Base-by-base conservation (phyloP, 805 yeast species). In the Barnettozyma californica region DNA sequence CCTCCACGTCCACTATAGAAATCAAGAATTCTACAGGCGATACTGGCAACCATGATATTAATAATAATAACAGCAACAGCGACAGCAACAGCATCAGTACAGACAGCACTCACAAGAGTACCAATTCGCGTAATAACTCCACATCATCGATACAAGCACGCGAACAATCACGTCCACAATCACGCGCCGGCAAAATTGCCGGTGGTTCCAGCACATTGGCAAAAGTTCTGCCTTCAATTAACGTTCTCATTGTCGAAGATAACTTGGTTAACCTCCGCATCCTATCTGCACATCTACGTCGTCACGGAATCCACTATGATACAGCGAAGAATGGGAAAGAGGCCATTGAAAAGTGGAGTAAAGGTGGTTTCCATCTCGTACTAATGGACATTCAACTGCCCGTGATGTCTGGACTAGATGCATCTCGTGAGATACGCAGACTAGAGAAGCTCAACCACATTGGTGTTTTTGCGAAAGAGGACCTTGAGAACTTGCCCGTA, bases 361-460 rank as follows among this genome's bases (percentile, higher is more conserved):
- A 78, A 51, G 99, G 99, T 11, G 97, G 97, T 0, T 89, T 87
- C 61, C 98, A 94, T 64, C 71, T 94, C 53, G 95, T 95, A 36
- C 76, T 94, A 40, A 94, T 94, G 99, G 99, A 94, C 71, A 87
- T 94, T 59, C 98, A 94, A 68, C 73, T 94, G 47, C 99, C 99
- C 0, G 95, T 90, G 2, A 82, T 92, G 74, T 87, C 97, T 1
- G 99, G 99, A 31, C 79, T 94, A 33, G 97, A 92, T 53, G 98
- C 96, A 3, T 87, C 98, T 2, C 84, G 86, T 60, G 96, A 89
- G 59, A 94, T 94, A 37, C 74, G 99, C 47, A 74, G 91, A 43
- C 69, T 90, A 41, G 99, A 94, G 62, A 80, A 80, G 55, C 67
- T 84, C 33, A 89, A 90, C 62, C 76, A 83, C 31, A 87, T 91